Conservation (phyloP, 2,329 filamentous ascomycete genomes). For the Pseudocercospora macadamiae region DNA sequence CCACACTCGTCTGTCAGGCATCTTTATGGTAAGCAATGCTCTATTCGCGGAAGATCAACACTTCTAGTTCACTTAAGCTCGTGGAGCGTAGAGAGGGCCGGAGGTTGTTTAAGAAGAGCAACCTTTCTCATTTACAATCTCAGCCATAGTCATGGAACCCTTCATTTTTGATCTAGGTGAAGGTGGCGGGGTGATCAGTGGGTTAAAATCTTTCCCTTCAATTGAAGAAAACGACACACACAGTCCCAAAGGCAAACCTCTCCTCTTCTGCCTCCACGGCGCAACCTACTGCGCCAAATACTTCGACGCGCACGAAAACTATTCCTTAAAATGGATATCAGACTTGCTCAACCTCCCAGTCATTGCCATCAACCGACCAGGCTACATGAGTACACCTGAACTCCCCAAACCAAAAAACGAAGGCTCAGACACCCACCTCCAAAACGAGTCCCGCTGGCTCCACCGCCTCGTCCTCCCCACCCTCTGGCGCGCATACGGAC, state of each 20-base stretch:
- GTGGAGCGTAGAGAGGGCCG: not conserved
- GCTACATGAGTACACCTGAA: slow-evolving; percentile 18
- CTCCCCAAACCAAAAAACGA: slow-evolving; percentile 13
- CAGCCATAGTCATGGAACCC: slow-evolving; percentile 10
- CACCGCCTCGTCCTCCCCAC: slow-evolving; percentile 15
- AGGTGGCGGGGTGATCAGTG: slow-evolving; percentile 14
- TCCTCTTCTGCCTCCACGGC: slow-evolving; percentile 17
- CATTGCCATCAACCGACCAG: slow-evolving; percentile 17
- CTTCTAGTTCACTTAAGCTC: not conserved
- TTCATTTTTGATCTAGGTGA: slow-evolving; percentile 19
- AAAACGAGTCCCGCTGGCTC: slow-evolving; percentile 19
- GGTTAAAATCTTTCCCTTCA: slow-evolving; percentile 13
- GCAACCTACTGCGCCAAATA: slow-evolving; percentile 13
- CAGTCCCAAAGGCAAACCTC: slow-evolving; percentile 12
- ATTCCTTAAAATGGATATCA: slow-evolving; percentile 15
- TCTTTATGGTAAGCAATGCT: not conserved
- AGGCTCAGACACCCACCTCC: slow-evolving; percentile 16
- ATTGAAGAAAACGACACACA: slow-evolving; percentile 12
- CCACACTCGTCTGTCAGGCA: not conserved
- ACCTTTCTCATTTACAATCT: not conserved
- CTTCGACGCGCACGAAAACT: slow-evolving; percentile 17
- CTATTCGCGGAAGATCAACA: not conserved
- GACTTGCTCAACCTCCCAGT: slow-evolving; percentile 12
- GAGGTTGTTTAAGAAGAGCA: not conserved
- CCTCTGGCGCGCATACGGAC: slow-evolving; percentile 16